Conservation (phyloP, 495 filamentous ascomycete genomes). For the Hypomontagnella monticulosa region DNA sequence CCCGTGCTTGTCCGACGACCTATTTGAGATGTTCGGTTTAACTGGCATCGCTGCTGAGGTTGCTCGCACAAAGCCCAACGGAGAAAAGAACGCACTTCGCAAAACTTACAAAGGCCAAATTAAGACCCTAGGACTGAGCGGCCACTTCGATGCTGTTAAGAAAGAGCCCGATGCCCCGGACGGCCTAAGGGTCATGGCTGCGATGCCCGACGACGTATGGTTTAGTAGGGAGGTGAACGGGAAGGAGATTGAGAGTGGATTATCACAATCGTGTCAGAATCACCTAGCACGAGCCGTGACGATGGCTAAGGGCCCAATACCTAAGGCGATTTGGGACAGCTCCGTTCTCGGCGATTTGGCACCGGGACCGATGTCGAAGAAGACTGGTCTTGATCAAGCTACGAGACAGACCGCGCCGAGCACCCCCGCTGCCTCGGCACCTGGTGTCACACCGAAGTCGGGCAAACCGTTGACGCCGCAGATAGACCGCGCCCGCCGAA, state of each 20-base stretch:
- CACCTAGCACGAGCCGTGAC: constrained; percentile 56
- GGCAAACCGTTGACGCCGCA: constrained; percentile 52
- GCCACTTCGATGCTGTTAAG: constrained; percentile 63
- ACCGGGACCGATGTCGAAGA: constrained; percentile 43
- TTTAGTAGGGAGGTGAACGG: constrained; percentile 59
- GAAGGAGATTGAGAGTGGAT: constrained; percentile 65
- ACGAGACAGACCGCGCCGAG: constrained; percentile 53
- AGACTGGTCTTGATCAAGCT: constrained; percentile 48
- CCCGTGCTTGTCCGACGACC: constrained; percentile 57
- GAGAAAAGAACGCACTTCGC: constrained; percentile 64
- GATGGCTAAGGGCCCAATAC: constrained; percentile 59
- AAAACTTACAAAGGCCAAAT: constrained; percentile 70
- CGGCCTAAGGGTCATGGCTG: constrained; percentile 57
- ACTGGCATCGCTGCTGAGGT: constrained; percentile 60
- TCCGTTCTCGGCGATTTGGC: constrained; percentile 63
- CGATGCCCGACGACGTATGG: constrained; percentile 65
- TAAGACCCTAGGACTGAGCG: constrained; percentile 62
- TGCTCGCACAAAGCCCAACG: constrained; percentile 63
- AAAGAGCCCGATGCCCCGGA: constrained; percentile 51
- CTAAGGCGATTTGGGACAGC: constrained; percentile 59
- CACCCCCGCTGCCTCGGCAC: constrained; percentile 41
- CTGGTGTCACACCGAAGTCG: constrained; percentile 41
- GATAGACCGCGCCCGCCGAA: constrained; percentile 42
- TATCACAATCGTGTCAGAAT: constrained; percentile 45
- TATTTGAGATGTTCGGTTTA: constrained; percentile 62